Conservation (phyloP, 306 rosid species). For the Betula pendula region DNA sequence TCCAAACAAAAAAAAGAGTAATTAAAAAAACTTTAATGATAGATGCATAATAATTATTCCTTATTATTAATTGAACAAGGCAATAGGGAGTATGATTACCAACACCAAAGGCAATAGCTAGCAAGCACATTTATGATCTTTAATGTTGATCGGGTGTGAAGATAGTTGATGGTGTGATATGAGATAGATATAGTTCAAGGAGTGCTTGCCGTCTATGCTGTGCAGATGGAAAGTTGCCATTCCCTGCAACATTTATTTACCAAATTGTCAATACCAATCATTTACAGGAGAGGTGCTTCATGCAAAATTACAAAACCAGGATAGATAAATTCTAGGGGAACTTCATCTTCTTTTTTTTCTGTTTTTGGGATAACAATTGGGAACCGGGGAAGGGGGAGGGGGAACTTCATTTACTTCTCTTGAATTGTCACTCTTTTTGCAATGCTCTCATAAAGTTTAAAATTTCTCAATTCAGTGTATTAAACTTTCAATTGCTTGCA, state of each 20-base stretch:
- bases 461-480: too few species aligned
- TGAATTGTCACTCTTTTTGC: too few species aligned
- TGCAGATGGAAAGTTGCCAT: slow-evolving; percentile 20
- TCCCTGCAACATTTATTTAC: slow-evolving; percentile 23
- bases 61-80: neutral
- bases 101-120: neutral
- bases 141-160: slow-evolving; percentile 14
- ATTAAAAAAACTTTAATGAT: neutral
- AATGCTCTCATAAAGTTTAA: too few species aligned
- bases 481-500: too few species aligned
- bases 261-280: neutral
- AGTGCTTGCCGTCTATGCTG: slow-evolving; percentile 28
- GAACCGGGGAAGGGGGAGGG: too few species aligned
- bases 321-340: too few species aligned
- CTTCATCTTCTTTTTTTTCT: too few species aligned
- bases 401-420: too few species aligned
- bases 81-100: neutral
- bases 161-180: slow-evolving; percentile 13
- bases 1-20: neutral
- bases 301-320: neutral
- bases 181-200: slow-evolving; percentile 40
- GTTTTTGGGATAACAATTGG: too few species aligned
- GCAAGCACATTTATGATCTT: neutral
- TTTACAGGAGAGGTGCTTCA: neutral
- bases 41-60: too few species aligned